These are phyloP conservation scores for Arthrobotrys iridis DNA, from an alignment of 2,329 filamentous ascomycete species.

Conservation along the genomic window DNA sequence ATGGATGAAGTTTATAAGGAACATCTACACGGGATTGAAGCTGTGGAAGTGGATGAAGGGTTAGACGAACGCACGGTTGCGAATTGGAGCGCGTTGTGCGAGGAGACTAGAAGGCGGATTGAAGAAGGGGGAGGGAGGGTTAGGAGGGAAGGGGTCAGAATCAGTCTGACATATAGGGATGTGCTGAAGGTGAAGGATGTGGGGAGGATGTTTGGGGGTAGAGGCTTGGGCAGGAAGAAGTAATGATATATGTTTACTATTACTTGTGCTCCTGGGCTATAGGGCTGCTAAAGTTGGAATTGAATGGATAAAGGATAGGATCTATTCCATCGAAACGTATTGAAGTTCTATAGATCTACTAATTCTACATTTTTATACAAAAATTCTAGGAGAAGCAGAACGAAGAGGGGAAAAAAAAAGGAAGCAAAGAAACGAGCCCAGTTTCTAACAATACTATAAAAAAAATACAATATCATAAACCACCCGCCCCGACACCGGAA, in stretches of 20 bases:
- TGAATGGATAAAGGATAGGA: no score
- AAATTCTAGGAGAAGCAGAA: no score
- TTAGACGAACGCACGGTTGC: slow-evolving; percentile 71
- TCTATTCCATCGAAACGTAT: no score
- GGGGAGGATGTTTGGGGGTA: slow-evolving; percentile 27
- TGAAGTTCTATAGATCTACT: no score
- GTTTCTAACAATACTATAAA: no score
- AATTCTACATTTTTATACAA: no score
- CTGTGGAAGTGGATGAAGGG: slow-evolving; percentile 72
- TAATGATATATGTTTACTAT: neutral
- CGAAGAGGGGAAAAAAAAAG: neutral
- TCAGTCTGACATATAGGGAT: slow-evolving; percentile 84
- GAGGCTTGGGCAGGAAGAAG: slow-evolving; percentile 5
- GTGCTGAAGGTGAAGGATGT: slow-evolving; percentile 74
- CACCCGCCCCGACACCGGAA: slow-evolving; percentile 8
- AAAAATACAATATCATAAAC: neutral
- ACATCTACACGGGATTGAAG: slow-evolving; percentile 78
- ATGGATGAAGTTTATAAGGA: slow-evolving; percentile 74
- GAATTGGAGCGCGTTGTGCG: slow-evolving; percentile 76
- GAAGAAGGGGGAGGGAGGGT: neutral
- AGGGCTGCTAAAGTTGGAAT: no score
- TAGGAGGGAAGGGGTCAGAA: slow-evolving; percentile 69
- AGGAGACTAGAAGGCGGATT: slow-evolving; percentile 61
- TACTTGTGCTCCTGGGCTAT: no score
- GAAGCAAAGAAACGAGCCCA: no score